phyloP scores from a whole-genome alignment of 257 asterid species.

The Solanum arcanum region DNA sequence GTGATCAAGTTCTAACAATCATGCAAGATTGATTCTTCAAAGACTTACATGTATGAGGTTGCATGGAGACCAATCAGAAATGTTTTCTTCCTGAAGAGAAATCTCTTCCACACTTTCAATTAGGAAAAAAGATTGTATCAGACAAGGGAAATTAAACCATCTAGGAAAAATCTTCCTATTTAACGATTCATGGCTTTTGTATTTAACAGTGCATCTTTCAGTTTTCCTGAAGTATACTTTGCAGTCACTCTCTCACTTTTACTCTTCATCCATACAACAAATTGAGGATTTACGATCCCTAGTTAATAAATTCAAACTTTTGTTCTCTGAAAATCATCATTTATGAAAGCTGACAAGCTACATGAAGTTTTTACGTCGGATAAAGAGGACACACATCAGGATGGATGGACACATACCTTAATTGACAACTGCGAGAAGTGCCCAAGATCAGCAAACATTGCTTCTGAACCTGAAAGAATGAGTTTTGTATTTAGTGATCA shows the following conservation, averaged over 20 bases:
- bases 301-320: neutral
- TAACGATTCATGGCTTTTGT: neutral
- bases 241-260: neutral
- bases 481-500: neutral
- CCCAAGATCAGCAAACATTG: constrained; percentile 97
- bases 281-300: neutral
- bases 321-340: neutral
- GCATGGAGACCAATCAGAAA: neutral
- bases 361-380: neutral
- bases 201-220: neutral
- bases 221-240: neutral
- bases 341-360: neutral
- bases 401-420: constrained; percentile 31
- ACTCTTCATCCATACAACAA: neutral
- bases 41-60: neutral
- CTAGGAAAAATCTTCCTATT: neutral
- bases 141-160: neutral
- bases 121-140: neutral
- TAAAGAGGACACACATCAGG: neutral
- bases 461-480: constrained; percentile 76
- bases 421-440: constrained; percentile 88
- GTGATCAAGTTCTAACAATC: neutral
- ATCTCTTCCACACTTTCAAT: neutral
- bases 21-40: neutral
- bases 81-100: neutral